Conservation (phyloP, 2,329 filamentous ascomycete genomes). For the Cladobotryum mycophilum region DNA sequence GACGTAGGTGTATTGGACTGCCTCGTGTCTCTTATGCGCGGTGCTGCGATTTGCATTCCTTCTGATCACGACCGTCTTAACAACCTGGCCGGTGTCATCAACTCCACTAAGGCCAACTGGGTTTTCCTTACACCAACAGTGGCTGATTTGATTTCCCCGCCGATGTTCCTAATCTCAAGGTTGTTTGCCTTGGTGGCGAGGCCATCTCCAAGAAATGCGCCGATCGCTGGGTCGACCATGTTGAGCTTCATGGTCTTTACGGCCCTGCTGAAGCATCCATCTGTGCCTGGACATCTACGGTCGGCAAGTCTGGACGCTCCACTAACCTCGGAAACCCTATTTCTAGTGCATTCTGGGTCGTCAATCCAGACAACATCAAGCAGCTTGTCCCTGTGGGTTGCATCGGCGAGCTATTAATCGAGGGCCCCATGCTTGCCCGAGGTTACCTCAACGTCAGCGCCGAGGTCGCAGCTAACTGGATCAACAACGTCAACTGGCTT, state of each 20-base stretch:
- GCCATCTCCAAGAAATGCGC: slow-evolving; percentile 3
- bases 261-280: slow-evolving; percentile 6
- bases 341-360: slow-evolving; percentile 4
- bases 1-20: slow-evolving; percentile 12
- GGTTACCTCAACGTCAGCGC: neutral
- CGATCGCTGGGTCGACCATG: slow-evolving; percentile 1
- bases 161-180: neutral
- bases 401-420: slow-evolving; percentile 4
- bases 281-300: neutral
- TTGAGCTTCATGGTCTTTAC: slow-evolving; percentile 2
- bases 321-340: neutral
- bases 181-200: slow-evolving; percentile 2
- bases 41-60: slow-evolving; percentile 13
- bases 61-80: slow-evolving; percentile 7
- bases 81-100: slow-evolving; percentile 1
- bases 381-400: slow-evolving; percentile 1
- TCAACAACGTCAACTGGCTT: too few relatives aligned
- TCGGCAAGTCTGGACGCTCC: neutral
- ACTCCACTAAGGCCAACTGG: neutral
- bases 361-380: neutral
- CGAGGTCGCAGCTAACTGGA: too few relatives aligned
- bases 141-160: neutral
- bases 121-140: slow-evolving; percentile 3
- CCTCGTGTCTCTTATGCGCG: neutral
- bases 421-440: neutral